Evolutionary conservation across 2,329 filamentous ascomycete genomes (phyloP), one percentile per base, ranked within the genome.

Genomic region (Hypoxylon sp.): DNA sequence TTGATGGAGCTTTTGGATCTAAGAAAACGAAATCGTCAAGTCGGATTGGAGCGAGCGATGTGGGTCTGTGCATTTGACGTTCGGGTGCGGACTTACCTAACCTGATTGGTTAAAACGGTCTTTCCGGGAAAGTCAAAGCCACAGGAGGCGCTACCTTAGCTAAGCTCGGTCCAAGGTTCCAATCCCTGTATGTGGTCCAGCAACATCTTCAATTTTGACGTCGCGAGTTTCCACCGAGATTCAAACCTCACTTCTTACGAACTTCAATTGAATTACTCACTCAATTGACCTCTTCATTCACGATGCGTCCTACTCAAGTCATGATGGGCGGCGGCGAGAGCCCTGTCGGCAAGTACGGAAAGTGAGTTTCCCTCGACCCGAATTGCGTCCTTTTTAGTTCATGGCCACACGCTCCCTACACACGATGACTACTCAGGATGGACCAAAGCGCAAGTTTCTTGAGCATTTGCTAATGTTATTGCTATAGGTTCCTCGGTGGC

Each of bases 401-500:
- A 48, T 12, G 48, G 16, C 16, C 37, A 41, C 19, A 41, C 16
- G 16, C 16, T 12, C 12, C 8, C 3, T 19, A 9, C 32, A 8
- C 54, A 19, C 19, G 25, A 37, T n/a, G 14, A 2, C 27, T 53
- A 32, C 21, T 4, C 30, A 32, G 9, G 3, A 16, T 34, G 16
- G n/a, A 29, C 14, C 21, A 25, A 7, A 5, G 11, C 4, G 16
- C 55, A 1, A 16, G 19, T 51, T 29, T 29, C 25, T 34, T 12
- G 27, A 39, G 21, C 50, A 51, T 43, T n/a, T 68, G 63, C 75
- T 77, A 52, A 76, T 64, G 5, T 9, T 47, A 25, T 58, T 65
- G 66, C 19, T 69, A 71, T 74, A 94, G 92, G 78, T 94, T 84
- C 80, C 82, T 94, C 64, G 92, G 92, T 73, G 81, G 81, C 79